phyloP scores from a whole-genome alignment of 2,329 filamentous ascomycete genomes.

The Pestalotiopsis fici region DNA sequence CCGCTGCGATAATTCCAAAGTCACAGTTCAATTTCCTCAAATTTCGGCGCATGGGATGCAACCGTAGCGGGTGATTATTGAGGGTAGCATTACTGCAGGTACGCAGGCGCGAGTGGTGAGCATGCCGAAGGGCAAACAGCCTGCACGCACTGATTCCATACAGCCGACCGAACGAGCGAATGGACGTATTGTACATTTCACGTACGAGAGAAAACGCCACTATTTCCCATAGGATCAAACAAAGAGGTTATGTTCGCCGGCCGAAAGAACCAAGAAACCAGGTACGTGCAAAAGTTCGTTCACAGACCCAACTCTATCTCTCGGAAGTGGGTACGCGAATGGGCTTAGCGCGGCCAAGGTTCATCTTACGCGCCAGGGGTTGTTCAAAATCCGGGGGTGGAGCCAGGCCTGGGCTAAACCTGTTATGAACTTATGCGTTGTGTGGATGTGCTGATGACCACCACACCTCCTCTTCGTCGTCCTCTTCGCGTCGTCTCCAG shows the following conservation, averaged over 20 bases:
- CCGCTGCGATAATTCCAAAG: neutral
- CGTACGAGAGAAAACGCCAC: neutral
- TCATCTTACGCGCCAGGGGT: constrained; percentile 1
- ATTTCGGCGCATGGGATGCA: neutral
- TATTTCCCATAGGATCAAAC: neutral
- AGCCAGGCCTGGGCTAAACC: neutral
- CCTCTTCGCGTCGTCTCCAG: neutral
- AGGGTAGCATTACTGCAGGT: constrained; percentile 2
- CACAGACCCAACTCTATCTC: neutral
- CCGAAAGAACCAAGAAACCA: neutral
- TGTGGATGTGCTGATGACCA: neutral
- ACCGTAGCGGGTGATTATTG: neutral
- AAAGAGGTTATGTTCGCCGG: neutral
- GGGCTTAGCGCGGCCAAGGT: neutral
- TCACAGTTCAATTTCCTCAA: neutral
- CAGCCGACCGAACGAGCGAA: neutral
- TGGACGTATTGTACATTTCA: neutral
- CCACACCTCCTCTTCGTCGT: neutral
- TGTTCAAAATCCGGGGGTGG: constrained; percentile 1
- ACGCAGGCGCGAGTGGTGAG: neutral
- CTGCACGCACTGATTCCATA: neutral
- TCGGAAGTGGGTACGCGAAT: neutral
- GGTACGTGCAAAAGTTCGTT: neutral
- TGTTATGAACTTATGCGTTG: neutral
- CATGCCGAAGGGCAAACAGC: neutral